Percentiles rank a stretch among this genome's conserved stretches.
Conservation (phyloP, 75 land plant species). For the Larix kaempferi region DNA sequence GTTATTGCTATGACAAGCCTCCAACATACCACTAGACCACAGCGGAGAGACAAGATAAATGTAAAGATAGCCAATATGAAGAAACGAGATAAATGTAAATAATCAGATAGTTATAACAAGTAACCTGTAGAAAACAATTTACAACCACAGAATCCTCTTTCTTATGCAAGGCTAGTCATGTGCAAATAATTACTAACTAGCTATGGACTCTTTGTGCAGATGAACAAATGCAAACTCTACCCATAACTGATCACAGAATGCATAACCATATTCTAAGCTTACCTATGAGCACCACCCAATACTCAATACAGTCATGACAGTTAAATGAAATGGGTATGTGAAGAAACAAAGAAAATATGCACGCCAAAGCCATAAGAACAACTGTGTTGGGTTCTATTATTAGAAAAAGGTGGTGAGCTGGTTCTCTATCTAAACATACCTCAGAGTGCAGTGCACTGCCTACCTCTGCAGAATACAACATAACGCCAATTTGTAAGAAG, state of each 20-base stretch:
- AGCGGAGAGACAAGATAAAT: no score
- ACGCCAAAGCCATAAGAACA: background rate
- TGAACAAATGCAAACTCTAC: no score
- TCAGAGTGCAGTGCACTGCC: background rate
- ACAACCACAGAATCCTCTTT: background rate
- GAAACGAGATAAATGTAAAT: background rate
- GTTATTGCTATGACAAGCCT: no score
- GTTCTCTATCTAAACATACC: background rate
- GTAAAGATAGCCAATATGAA: background rate
- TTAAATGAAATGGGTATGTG: background rate
- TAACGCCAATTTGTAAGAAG: background rate
- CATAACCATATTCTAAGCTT: background rate
- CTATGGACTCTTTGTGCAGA: no score
- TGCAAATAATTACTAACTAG: no score
- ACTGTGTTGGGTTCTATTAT: background rate
- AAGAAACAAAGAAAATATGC: background rate
- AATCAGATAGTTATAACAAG: background rate
- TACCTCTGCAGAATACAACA: background rate
- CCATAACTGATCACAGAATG: background rate
- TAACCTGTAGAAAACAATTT: background rate
- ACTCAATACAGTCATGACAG: background rate
- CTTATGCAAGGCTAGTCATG: background rate
- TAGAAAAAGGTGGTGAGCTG: conserved; percentile 1
- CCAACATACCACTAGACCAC: no score
- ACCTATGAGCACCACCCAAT: background rate